These are phyloP conservation scores for Trametes cinnabarina DNA, from an alignment of 768 basidiomycete species.

Conservation along the genomic window DNA sequence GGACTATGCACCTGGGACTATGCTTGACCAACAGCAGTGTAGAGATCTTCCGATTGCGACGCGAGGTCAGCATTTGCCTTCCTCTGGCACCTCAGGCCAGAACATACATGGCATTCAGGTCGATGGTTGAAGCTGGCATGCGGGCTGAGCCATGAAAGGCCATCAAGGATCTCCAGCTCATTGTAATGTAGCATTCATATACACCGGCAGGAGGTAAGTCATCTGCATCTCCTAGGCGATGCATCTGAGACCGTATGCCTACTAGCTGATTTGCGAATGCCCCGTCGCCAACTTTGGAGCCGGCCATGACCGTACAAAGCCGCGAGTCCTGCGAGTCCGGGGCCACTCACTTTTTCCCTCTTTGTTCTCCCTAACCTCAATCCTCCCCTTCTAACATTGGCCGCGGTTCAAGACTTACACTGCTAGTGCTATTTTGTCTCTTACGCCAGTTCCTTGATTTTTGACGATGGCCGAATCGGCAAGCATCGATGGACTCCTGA, in stretches of 20 bases:
- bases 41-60: too few relatives aligned
- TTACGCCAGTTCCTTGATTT: not conserved
- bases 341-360: not conserved
- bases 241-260: not conserved
- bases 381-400: not conserved
- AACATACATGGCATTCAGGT: not conserved
- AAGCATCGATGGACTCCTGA: not conserved
- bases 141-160: too few relatives aligned
- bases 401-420: not conserved
- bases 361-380: not conserved
- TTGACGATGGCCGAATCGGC: not conserved
- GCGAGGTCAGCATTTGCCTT: not conserved
- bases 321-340: not conserved
- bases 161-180: not conserved
- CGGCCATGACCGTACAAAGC: not conserved
- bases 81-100: not conserved
- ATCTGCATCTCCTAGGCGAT: not conserved
- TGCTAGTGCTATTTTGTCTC: not conserved
- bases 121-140: not conserved
- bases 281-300: not conserved
- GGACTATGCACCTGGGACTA: not conserved
- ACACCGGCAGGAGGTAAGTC: not conserved
- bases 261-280: not conserved
- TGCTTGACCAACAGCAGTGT: too few relatives aligned
- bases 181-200: not conserved